Evolutionary conservation across 257 asterid species (phyloP), one percentile per base, ranked within the genome.

Genomic region (Scutellaria baicalensis): DNA sequence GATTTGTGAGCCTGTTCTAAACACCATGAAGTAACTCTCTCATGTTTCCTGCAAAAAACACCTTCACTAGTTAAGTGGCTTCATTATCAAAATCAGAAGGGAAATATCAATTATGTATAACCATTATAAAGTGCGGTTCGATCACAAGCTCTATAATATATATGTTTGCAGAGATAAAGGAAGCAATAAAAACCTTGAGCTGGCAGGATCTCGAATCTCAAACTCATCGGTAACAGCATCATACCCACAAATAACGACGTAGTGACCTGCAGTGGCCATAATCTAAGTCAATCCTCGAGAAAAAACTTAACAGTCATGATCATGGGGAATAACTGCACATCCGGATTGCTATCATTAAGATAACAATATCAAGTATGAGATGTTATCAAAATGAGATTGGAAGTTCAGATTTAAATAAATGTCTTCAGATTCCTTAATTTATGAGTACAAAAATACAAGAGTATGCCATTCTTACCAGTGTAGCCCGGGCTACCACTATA

Each of bases 141-240:
- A 52, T 18, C 45, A 47, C 69, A 36, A 43, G 54, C 55, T 59
- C 66, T 33, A 59, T 51, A 51, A 52, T 36, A 49, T 40, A 61
- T 9, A 54, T 35, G 16, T 10, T 13, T 55, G 20, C 36, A 55
- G 18, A 45, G 40, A 57, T 20, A 48, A 17, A 69, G 64, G 50
- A 16, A 70, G 50, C 21, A 13, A 10, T 27, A 49, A 52, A 42
- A 71, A 92, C 98, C 95, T 85, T 75, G 97, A 83, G 88, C 96
- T 87, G 71, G 95, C 93, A 43, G 98, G 98, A 84, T 93, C 98
- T 71, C 98, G 95, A 75, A 93, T 89, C 91, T 93, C 98, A 83
- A 93, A 93, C 80, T 91, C 96, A 33, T 89, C 72, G 58, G 89
- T 74, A 21, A 77, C 86, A 58, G 92, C 68, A 75, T 91, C 97